phyloP scores from a whole-genome alignment of 2,329 filamentous ascomycete genomes.

The Ophiocordyceps sinensis region DNA sequence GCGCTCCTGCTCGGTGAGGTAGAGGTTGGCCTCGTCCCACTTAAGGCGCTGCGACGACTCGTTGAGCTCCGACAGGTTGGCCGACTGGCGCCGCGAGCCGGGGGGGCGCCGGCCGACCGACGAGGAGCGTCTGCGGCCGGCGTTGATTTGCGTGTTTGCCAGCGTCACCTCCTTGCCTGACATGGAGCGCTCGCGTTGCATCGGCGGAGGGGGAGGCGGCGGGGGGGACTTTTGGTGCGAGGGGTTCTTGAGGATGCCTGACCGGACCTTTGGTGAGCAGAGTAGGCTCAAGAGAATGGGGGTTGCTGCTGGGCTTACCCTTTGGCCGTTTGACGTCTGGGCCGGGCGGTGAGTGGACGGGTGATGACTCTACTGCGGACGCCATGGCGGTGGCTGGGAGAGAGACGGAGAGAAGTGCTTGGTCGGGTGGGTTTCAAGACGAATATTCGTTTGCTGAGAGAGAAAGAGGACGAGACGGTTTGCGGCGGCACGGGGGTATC shows the following conservation, averaged over 20 bases:
- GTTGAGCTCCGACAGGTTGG: conserved; percentile 27
- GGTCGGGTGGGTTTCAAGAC: neutral
- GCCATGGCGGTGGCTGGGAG: conserved; percentile 19
- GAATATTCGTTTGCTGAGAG: too few relatives aligned
- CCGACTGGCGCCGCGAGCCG: conserved; percentile 60
- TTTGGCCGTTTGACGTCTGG: conserved; percentile 28
- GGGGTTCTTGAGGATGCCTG: conserved; percentile 91
- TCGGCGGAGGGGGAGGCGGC: conserved; percentile 35
- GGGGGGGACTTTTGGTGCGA: conserved; percentile 43
- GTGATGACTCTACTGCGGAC: conserved; percentile 21
- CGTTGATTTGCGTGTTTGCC: conserved; percentile 89
- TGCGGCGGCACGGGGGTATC: too few relatives aligned
- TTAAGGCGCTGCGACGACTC: conserved; percentile 62
- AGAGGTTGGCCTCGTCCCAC: conserved; percentile 98
- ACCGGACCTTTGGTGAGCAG: neutral
- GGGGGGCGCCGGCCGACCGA: conserved; percentile 50
- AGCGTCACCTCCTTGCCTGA: conserved; percentile 81
- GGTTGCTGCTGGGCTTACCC: conserved; percentile 17
- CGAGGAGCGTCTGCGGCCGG: conserved; percentile 75
- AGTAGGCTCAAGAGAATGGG: neutral
- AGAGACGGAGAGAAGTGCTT: neutral
- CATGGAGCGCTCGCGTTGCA: conserved; percentile 20
- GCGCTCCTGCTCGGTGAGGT: conserved; percentile 91
- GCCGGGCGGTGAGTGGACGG: conserved; percentile 26
- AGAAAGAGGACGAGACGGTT: too few relatives aligned